Evolutionary conservation across 139 green algal species (phyloP), one percentile per base, ranked within the genome.

Genomic region (Trebouxia sp.): DNA sequence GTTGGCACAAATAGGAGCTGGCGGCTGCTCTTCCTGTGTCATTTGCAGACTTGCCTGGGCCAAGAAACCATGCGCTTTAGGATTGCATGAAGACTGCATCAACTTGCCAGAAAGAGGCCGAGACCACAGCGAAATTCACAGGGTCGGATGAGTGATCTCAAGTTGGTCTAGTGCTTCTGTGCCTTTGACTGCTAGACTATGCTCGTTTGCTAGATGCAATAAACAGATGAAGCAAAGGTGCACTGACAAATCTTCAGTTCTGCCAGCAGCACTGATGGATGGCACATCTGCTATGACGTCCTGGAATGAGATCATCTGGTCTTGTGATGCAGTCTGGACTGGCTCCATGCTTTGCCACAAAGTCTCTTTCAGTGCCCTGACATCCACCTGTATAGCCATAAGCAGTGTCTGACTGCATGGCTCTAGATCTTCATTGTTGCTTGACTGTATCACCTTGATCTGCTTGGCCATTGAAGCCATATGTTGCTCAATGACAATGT

Each of bases 191-290:
- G 37, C 75, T 83, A 99, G 89, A 22, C 90, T 87, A 78, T 98
- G 84, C 90, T 99, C 95, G 79, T 99, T 99, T 38, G 93, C 93
- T 51, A 99, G 89, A 82, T 99, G 96, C 85, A 99, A 92, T 80
- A 97, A 65, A 88, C 96, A 99, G 83, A 99, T 98, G 90, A 99
- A 99, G 86, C 90, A 95, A 62, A 99, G 85, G 83, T 98, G 94
- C 51, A 97, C 87, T n/a, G 87, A 96, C 26, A 98, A 62, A 83
- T 97, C 93, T 24, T 87, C 85, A 47, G 91, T 39, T 26, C 50
- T 50, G 11, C 85, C 88, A 0, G 90, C 91, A 1, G 86, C 45
- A 56, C 84, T 92, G 22, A 81, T 14, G 32, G 87, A 72, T 1
- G 88, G 88, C 51, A 97, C 78, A 6, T 58, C 75, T 4, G 47